Evolutionary conservation across 805 yeast species (phyloP).

Genomic region (Candida pseudofarinosa): DNA sequence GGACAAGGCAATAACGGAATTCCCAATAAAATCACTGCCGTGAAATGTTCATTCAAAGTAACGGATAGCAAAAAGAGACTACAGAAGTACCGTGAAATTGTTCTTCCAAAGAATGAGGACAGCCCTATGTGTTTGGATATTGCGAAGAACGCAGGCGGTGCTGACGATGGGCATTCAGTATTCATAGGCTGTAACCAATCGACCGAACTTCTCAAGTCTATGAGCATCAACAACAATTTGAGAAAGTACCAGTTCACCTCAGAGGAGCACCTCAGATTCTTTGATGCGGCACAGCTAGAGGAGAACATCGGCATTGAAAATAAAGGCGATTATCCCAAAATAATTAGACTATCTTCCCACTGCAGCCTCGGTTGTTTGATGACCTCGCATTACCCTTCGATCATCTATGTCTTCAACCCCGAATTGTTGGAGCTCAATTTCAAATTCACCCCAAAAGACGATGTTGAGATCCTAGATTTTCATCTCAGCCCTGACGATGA

Average conservation of each 20-base stretch:
- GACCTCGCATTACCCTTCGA: conserved; percentile 62
- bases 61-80: conserved; percentile 38
- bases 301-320: conserved; percentile 33
- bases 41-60: conserved; percentile 53
- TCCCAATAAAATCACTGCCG: conserved; percentile 73
- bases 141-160: conserved; percentile 21
- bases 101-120: conserved; percentile 64
- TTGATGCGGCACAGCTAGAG: conserved; percentile 57
- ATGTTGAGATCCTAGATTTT: conserved; percentile 57
- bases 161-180: conserved; percentile 40
- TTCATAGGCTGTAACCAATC: conserved; percentile 77
- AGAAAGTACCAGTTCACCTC: conserved; percentile 56
- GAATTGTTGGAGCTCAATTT: conserved; percentile 50
- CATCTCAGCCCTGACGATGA: conserved; percentile 54
- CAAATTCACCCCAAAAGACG: conserved; percentile 50
- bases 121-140: conserved; percentile 83
- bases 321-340: conserved; percentile 58
- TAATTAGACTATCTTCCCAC: conserved; percentile 53
- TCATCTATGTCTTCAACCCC: conserved; percentile 57
- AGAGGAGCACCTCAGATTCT: conserved; percentile 58
- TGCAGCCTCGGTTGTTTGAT: conserved; percentile 65
- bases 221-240: conserved; percentile 65
- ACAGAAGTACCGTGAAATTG: conserved; percentile 61
- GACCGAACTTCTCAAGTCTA: conserved; percentile 47
- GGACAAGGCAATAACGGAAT: conserved; percentile 91